Conservation (phyloP, 768 basidiomycete species). For the Hypholoma sublateritium region DNA sequence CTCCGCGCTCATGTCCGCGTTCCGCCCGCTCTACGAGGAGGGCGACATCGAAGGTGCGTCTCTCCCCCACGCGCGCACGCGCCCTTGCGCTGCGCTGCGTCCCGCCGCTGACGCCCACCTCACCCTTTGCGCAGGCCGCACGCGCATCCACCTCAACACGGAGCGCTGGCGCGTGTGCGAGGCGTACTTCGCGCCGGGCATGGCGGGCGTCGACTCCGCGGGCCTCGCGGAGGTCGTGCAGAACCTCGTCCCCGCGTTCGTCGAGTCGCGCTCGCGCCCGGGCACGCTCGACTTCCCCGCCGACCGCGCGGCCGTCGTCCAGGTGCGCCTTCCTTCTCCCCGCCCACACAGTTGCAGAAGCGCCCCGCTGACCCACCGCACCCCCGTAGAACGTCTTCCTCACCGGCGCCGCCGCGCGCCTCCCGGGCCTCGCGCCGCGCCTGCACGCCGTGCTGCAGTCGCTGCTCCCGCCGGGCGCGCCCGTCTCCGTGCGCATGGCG, state of each 20-base stretch:
- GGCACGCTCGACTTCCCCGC: conserved; percentile 52
- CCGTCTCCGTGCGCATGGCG: conserved; percentile 63
- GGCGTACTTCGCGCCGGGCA: conserved; percentile 88
- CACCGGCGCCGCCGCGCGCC: conserved; percentile 77
- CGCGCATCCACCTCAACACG: conserved; percentile 85
- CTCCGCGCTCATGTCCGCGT: conserved; percentile 85
- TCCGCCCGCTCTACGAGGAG: conserved; percentile 78
- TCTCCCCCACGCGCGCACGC: neutral
- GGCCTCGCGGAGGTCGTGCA: conserved; percentile 92
- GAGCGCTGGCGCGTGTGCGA: conserved; percentile 93
- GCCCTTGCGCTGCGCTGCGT: neutral
- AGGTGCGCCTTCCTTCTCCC: no score
- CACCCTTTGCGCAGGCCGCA: conserved; percentile 41
- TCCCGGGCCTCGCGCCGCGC: conserved; percentile 68
- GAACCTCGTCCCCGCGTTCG: conserved; percentile 56
- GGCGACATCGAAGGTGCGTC: conserved; percentile 61
- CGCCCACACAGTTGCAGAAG: no score
- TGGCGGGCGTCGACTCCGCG: conserved; percentile 94
- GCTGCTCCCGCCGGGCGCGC: conserved; percentile 80
- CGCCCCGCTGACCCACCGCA: neutral
- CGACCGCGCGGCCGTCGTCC: conserved; percentile 72
- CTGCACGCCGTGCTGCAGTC: conserved; percentile 78
- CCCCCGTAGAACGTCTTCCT: conserved; percentile 77
- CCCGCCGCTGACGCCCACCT: neutral
- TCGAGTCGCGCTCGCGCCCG: conserved; percentile 17